Conservation (phyloP, 345 rosid species). For the Barbarea vulgaris region DNA sequence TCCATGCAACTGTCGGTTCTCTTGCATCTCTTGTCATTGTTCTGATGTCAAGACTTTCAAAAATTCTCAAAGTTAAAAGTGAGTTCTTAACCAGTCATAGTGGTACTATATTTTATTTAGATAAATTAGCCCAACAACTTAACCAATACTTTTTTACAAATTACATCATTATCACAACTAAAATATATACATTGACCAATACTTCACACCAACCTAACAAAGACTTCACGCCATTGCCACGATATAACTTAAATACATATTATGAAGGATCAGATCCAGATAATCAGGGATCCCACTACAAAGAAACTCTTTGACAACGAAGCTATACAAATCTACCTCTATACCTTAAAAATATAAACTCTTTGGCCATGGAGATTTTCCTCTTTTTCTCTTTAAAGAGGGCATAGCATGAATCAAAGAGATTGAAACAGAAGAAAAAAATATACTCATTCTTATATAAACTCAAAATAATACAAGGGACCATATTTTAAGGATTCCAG, state of each 20-base stretch:
- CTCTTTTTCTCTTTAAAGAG: constrained; percentile 25
- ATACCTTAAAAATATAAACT: neutral
- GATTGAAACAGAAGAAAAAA: neutral
- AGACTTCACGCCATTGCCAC: neutral
- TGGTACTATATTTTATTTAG: neutral
- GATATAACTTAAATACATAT: neutral
- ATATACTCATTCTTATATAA: neutral
- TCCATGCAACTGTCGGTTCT: constrained; percentile 20
- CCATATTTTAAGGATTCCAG: neutral
- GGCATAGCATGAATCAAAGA: constrained; percentile 15
- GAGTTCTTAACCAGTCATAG: constrained; percentile 3
- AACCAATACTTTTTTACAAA: neutral
- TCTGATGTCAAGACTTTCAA: neutral
- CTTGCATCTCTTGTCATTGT: constrained; percentile 11
- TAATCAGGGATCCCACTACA: neutral
- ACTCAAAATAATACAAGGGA: neutral
- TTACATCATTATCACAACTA: neutral
- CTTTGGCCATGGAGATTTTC: neutral
- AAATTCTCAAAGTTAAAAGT: neutral
- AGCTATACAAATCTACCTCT: neutral
- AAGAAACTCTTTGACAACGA: neutral
- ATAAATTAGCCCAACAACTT: neutral
- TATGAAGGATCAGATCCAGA: neutral
- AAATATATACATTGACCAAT: neutral
- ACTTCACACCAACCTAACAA: neutral